Base-by-base conservation (phyloP, 1,284 basidiomycete species). In the Rhodofomes roseus region DNA sequence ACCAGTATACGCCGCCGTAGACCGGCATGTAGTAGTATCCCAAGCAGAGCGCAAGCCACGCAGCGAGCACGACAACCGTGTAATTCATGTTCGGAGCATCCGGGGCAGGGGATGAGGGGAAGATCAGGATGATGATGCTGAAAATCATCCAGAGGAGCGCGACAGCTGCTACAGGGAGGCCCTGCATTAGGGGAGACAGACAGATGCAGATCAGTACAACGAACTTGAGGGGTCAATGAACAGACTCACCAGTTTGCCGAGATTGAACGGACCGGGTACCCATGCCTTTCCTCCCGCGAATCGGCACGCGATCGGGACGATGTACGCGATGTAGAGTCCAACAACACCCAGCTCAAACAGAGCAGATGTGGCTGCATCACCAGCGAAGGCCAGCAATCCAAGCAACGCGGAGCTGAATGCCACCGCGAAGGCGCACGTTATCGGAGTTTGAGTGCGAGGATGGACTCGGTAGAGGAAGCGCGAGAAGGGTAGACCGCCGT, bases 401-500 rank as follows among this genome's bases (percentile, higher is more conserved):
- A 89, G 74, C 0, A 81, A 61, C 9, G 79, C 67, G 0, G 87
- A 68, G 6, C 74, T 60, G n/a, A 73, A 54, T 0, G 80, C 83
- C 14, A 77, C 77, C 61, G 82, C 89, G 77, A 83, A 83, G 18
- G 89, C 88, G 4, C 84, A 81, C 68, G 89, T 86, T 16, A 89
- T 81, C 0, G 89, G 89, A 2, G 89, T 87, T 48, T 80, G 75
- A 0, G 87, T 89, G 57, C 72, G 81, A 2, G 64, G 62, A 65
- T 89, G 88, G 78, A 92, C 86, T 43, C 82, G 77, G 66, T 90
- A 90, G 2, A 92, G 76, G 72, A 79, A 84, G 12, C 69, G 70
- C 0, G 89, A 92, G 64, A 92, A 81, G 0, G 92, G 92, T 3
- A 94, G 82, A 0, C 89, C 90, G 62, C 80, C 78, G 61, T 87